Percentiles rank a stretch among this genome's conserved stretches.
phyloP scores from a whole-genome alignment of 495 filamentous ascomycete species.

The Aspergillus mulundensis region DNA sequence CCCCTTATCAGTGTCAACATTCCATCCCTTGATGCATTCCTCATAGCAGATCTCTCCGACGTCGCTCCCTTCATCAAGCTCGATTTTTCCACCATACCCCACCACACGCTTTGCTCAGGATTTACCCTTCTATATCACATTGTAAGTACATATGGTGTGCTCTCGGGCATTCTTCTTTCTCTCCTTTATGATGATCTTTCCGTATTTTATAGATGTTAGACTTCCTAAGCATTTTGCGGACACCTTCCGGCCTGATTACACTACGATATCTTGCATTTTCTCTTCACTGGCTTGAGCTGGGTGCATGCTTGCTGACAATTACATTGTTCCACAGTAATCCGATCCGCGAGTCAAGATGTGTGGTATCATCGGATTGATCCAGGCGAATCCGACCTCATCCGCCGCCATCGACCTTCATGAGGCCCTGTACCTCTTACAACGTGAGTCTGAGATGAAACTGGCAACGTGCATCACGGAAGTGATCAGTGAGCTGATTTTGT shows the following conservation, averaged over 20 bases:
- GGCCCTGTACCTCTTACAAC: constrained; percentile 82
- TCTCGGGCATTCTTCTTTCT: not conserved
- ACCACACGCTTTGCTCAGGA: constrained; percentile 18
- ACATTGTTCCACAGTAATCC: constrained; percentile 13
- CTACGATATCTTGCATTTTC: constrained; percentile 15
- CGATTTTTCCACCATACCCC: constrained; percentile 13
- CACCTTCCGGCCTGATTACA: constrained; percentile 39
- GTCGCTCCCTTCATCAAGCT: constrained; percentile 10
- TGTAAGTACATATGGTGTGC: not conserved
- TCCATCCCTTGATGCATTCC: constrained; percentile 16
- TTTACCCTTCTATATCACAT: constrained; percentile 1
- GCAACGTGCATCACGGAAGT: too few relatives aligned
- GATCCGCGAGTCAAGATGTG: constrained; percentile 57
- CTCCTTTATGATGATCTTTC: constrained; percentile 42
- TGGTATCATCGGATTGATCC: constrained; percentile 79
- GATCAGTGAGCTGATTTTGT: not conserved
- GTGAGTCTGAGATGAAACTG: constrained; percentile 26
- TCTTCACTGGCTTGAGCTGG: constrained; percentile 3
- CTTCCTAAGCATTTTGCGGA: constrained; percentile 47
- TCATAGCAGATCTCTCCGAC: constrained; percentile 10
- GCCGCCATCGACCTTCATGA: constrained; percentile 84
- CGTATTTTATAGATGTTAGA: constrained; percentile 50
- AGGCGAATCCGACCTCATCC: constrained; percentile 59
- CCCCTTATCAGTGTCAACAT: constrained; percentile 5
- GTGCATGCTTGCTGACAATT: constrained; percentile 16